Evolutionary conservation across 257 asterid genomes (phyloP), one percentile per base, ranked within the genome.

Genomic region (Forsythia suspensa): DNA sequence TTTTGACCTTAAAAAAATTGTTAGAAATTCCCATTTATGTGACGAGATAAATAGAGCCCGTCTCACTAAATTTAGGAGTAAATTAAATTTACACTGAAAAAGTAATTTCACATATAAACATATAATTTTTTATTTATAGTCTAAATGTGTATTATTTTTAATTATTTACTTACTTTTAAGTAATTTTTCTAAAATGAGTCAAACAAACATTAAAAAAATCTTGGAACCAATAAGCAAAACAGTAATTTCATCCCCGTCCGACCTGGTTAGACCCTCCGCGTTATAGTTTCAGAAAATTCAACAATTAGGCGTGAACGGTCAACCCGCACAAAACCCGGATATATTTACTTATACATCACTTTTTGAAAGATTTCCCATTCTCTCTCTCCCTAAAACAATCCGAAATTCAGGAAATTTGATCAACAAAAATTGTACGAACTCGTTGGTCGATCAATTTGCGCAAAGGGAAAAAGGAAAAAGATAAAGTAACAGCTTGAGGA

Each of bases 251-350:
- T 34, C 63, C 41, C 37, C 75, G 79, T 70, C 87, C 84, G 84
- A 76, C 84, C 75, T 84, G 82, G 77, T 72, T 37, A 29, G 76
- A 73, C 78, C 43, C 57, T 16, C 65, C 70, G 70, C 70, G 70
- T 63, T 11, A 4, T 38, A 38, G 77, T 80, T 83, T 73, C 72
- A 63, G 78, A 77, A 77, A 80, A 78, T 81, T 84, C 88, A 84
- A 79, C 77, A 67, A 74, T 66, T 75, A 79, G 87, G 80, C 69
- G 71, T 29, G 51, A 75, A 78, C 81, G 76, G 87, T 84, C 88
- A 81, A 84, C 79, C 72, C 85, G 80, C 84, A 79, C 80, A 70
- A 81, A 79, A 81, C 82, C 85, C 83, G 85, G 71, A 71, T 66
- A 57, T 72, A 75, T 46, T 44, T 65, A 51, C 73, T 9, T 63